Percentiles rank a stretch among this genome's conserved stretches.
Conservation (phyloP, 2,329 filamentous ascomycete species). For the Neopestalotiopsis sp. region DNA sequence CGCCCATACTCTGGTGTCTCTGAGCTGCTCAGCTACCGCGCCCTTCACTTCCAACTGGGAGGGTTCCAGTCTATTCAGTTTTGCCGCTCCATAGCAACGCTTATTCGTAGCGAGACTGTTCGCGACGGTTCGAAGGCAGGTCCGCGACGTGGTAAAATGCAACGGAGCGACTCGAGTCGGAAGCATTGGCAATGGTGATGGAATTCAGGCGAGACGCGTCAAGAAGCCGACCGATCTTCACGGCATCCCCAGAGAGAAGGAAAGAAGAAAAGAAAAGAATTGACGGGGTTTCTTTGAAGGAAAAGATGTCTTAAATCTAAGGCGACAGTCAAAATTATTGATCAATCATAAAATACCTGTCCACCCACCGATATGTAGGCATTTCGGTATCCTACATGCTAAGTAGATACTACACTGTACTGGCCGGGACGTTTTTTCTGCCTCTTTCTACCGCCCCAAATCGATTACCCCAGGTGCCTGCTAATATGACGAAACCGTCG, state of each 20-base stretch:
- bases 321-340: too few relatives aligned
- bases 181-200: constrained; percentile 17
- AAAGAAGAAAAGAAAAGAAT: neutral
- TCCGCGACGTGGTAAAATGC: constrained; percentile 11
- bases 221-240: neutral
- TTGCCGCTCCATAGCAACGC: neutral
- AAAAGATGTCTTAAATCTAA: neutral
- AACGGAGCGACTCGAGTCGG: constrained; percentile 15
- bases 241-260: neutral
- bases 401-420: neutral
- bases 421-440: neutral
- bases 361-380: neutral
- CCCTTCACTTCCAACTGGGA: constrained; percentile 18
- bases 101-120: neutral
- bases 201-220: neutral
- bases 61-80: neutral
- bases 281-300: neutral
- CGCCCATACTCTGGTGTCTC: constrained; percentile 1
- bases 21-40: constrained; percentile 27
- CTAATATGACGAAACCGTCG: neutral
- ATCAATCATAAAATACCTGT: neutral
- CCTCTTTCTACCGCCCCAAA: neutral
- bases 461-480: neutral
- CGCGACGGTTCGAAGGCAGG: neutral
- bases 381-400: neutral